Conservation (phyloP, 306 rosid genomes). For the Vigna reflexopilosa region DNA sequence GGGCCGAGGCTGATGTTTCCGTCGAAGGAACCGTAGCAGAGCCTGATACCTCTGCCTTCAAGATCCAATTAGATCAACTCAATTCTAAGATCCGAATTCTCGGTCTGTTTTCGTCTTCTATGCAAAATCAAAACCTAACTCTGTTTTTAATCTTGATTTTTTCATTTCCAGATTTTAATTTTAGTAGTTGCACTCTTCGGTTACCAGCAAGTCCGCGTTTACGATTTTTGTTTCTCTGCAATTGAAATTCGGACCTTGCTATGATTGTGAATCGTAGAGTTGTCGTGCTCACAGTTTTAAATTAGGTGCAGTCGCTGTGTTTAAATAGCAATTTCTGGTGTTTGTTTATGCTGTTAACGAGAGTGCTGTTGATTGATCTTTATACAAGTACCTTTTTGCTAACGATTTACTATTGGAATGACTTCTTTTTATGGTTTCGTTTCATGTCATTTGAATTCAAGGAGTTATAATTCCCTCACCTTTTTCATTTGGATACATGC, state of each 20-base stretch:
- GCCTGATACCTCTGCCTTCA: slow-evolving; percentile 60
- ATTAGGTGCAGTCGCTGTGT: background rate
- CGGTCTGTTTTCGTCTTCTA: slow-evolving; percentile 56
- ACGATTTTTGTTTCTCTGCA: background rate
- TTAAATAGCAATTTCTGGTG: background rate
- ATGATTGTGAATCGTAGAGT: background rate
- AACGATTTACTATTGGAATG: slow-evolving; percentile 20
- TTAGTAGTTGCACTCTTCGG: background rate
- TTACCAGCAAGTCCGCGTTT: background rate
- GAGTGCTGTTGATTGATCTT: slow-evolving; percentile 10
- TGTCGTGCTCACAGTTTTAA: background rate
- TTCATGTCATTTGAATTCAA: background rate
- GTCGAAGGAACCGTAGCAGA: slow-evolving; percentile 42
- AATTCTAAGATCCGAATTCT: slow-evolving; percentile 75
- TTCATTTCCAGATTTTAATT: background rate
- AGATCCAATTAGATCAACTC: slow-evolving; percentile 78
- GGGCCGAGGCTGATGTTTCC: slow-evolving; percentile 61
- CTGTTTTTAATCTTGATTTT: background rate
- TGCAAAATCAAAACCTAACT: background rate
- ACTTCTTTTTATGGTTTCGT: background rate
- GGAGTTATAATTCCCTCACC: background rate
- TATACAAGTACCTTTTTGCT: slow-evolving; percentile 18
- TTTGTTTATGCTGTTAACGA: background rate
- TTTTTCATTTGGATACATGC: background rate
- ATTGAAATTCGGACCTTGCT: background rate